Evolutionary conservation across 1,284 basidiomycete species (phyloP).

Genomic region (Phellopilus nigrolimitatus): DNA sequence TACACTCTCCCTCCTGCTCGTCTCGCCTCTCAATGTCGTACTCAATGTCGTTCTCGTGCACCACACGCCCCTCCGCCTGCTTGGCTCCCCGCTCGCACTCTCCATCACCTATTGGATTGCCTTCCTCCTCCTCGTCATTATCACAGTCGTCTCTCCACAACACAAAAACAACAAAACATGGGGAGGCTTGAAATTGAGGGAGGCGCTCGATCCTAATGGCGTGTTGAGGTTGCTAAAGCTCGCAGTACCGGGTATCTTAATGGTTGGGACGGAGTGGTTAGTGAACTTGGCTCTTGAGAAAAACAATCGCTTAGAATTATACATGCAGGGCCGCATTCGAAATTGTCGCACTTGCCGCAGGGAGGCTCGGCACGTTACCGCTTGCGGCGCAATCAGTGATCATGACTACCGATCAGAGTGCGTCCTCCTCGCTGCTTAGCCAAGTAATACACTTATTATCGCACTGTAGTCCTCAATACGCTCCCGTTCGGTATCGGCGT

Average conservation of each 20-base stretch:
- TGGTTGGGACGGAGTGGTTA: constrained; percentile 77
- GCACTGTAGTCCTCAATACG: constrained; percentile 65
- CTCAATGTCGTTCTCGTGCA: constrained; percentile 59
- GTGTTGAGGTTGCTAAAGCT: constrained; percentile 56
- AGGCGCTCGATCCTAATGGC: constrained; percentile 44
- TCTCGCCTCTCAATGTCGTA: constrained; percentile 59
- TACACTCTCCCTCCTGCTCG: constrained; percentile 52
- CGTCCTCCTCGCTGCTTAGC: no score
- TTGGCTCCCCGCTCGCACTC: constrained; percentile 62
- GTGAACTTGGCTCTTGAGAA: constrained; percentile 18
- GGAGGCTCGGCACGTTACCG: constrained; percentile 57
- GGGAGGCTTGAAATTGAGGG: constrained; percentile 49
- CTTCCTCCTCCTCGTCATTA: constrained; percentile 48
- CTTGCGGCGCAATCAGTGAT: constrained; percentile 75
- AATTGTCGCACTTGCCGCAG: constrained; percentile 74
- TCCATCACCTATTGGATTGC: constrained; percentile 68
- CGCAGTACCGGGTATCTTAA: constrained; percentile 67
- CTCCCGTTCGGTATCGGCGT: constrained; percentile 69
- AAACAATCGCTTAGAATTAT: constrained; percentile 2
- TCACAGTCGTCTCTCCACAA: constrained; percentile 44
- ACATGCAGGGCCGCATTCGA: constrained; percentile 71
- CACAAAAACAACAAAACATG: constrained; percentile 58
- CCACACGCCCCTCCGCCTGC: constrained; percentile 52
- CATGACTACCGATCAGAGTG: constrained; percentile 80
- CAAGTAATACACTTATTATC: no score